Evolutionary conservation across 116 monocot genomes (phyloP), one percentile per base, ranked within the genome.

Genomic region (Papilionanthe hybrid): DNA sequence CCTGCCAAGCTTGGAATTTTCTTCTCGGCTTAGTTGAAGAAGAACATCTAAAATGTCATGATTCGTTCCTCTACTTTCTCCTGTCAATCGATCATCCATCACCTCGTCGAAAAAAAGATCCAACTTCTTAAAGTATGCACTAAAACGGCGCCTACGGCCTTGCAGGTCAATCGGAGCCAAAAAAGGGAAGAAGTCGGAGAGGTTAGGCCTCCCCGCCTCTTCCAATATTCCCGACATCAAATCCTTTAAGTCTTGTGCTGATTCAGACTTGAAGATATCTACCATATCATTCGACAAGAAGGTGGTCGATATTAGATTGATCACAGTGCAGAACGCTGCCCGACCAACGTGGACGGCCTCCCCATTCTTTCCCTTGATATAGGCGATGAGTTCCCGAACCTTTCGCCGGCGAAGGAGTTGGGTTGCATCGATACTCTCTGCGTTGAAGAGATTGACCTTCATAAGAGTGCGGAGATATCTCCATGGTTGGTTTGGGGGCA

Each of bases 141-240:
- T 15, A 53, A 15, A 53, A 15, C 17, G 53, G 15, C 53, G 53
- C 15, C 85, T 75, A 7, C 49, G 72, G 11, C 90, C 80, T 32
- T 87, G 87, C 27, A 53, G 53, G 15, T 53, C 53, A 4, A 53
- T 53, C 15, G 53, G 53, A 53, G 53, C 53, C 15, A 76, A 19
- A 55, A 1, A 6, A 85, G 88, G 41, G 45, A 82, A 85, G 77
- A 77, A 88, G 45, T 88, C 85, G 5, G 85, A 79, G 41, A 88
- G 44, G 72, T 88, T 88, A 10, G 88, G 67, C n/a, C 30, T 42
- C 17, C 74, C 88, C 1, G 76, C 79, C 9, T 49, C 55, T 28
- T 22, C 77, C 79, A 80, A 75, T 29, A 88, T 17, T 45, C 37
- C 80, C 80, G 23, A 25, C 27, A 88, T 42, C 72, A 80, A 63